A percentile compares a stretch with the other conserved stretches of the same genome.
These are phyloP conservation scores for Xanthoconium purpureum DNA, from an alignment of 768 basidiomycete genomes.

Conservation along the genomic window DNA sequence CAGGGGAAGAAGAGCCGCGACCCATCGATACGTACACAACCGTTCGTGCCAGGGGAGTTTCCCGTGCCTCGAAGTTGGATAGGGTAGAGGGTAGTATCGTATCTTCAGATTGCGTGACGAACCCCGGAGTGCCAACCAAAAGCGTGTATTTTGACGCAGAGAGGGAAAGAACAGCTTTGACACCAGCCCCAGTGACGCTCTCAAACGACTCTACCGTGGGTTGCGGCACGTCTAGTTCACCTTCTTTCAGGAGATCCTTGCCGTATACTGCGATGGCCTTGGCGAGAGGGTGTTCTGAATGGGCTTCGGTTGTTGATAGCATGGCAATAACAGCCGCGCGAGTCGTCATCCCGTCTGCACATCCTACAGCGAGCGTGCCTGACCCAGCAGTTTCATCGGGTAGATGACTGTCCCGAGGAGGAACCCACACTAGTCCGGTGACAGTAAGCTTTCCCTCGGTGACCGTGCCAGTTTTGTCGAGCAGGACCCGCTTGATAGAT, in stretches of 20 bases:
- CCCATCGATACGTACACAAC: conserved; percentile 82
- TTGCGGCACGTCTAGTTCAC: conserved; percentile 42
- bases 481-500: conserved; percentile 72
- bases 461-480: conserved; percentile 98
- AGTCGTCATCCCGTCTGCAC: conserved; percentile 61
- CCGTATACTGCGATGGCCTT: conserved; percentile 87
- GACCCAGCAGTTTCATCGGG: conserved; percentile 10
- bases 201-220: conserved; percentile 73
- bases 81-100: conserved; percentile 58
- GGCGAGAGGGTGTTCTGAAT: conserved; percentile 95
- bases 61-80: conserved; percentile 61
- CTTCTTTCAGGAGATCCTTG: conserved; percentile 52
- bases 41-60: conserved; percentile 72
- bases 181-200: conserved; percentile 85
- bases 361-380: conserved; percentile 26
- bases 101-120: conserved; percentile 55
- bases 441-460: conserved; percentile 93
- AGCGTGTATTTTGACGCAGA: conserved; percentile 53
- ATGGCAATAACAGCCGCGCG: conserved; percentile 69
- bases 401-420: conserved; percentile 29
- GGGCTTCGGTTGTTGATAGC: conserved; percentile 82
- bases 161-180: conserved; percentile 64
- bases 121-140: conserved; percentile 73
- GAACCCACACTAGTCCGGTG: conserved; percentile 72
- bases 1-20: conserved; percentile 35